These are phyloP conservation scores for Dissophora ornata DNA, from an alignment of 192 early-diverging fungal species.

Conservation along the genomic window DNA sequence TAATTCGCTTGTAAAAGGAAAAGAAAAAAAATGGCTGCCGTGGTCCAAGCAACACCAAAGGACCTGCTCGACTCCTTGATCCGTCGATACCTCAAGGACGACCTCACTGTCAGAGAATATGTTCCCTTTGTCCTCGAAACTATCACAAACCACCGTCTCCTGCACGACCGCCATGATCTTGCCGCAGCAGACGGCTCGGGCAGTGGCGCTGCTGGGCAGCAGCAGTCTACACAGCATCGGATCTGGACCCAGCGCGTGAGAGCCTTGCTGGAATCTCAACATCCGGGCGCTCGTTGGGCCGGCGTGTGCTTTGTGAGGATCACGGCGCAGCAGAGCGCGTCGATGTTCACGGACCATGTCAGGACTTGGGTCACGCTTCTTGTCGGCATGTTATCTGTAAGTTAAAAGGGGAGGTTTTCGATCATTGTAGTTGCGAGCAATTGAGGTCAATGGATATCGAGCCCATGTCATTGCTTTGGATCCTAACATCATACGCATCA, in stretches of 20 bases:
- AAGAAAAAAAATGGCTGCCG: constrained; percentile 29
- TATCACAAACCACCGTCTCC: constrained; percentile 52
- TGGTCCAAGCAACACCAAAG: constrained; percentile 38
- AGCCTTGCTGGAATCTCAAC: constrained; percentile 65
- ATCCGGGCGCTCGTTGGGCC: constrained; percentile 60
- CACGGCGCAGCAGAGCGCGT: constrained; percentile 60
- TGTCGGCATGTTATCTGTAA: constrained; percentile 58
- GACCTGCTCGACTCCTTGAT: constrained; percentile 54
- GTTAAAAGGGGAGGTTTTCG: background rate
- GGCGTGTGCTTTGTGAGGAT: constrained; percentile 60
- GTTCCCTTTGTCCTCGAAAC: constrained; percentile 64
- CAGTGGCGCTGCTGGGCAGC: background rate
- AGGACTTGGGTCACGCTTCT: constrained; percentile 58
- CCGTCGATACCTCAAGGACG: constrained; percentile 52
- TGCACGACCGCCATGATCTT: constrained; percentile 43
- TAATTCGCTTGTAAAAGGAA: too few species aligned
- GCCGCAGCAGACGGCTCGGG: background rate
- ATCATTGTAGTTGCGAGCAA: too few species aligned
- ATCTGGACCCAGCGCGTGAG: constrained; percentile 67
- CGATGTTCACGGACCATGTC: constrained; percentile 54
- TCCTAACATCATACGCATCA: too few species aligned
- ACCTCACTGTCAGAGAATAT: constrained; percentile 46
- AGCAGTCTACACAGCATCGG: constrained; percentile 43
- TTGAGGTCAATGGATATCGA: too few species aligned
- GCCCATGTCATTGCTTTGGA: too few species aligned